Evolutionary conservation across 75 land plant species (phyloP), one percentile per base, ranked within the genome.

Genomic region (Isoetes taiwanensis): DNA sequence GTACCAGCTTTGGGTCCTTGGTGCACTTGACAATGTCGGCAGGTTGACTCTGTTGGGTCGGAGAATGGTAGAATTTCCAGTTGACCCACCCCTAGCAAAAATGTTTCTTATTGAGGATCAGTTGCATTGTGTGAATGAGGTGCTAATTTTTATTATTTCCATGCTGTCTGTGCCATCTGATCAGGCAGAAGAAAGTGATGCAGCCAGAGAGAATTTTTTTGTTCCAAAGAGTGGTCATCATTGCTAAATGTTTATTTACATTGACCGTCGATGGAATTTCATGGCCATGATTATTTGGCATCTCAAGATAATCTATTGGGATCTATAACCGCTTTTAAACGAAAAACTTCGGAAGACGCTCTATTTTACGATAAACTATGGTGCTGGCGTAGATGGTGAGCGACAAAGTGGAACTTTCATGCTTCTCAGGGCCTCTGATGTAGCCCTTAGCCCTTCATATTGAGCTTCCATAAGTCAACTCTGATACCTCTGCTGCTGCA

Each of bases 91-190:
- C 1, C 83, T 91, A 28, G 98, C 94, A 0, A 91, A 91, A 64
- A 91, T 91, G 98, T 66, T 91, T 27, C 59, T 91, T 58, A 86
- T 81, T 73, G 98, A 94, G 2, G 85, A 76, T 19, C 68, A 87
- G 61, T 72, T 91, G 11, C 78, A 65, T 33, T 91, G 98, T 59
- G 2, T 91, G n/a, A 70, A 83, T 33, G 98, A 91, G 72, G 89
- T 84, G 16, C 62, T 91, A 43, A 91, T 90, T 0, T n/a, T n/a
- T n/a, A 79, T 91, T 23, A 94, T 91, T 0, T 91, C 98, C 3
- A 91, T 91, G 98, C 89, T 91, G 20, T 91, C 98, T 4, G 98
- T 91, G 1, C 98, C 98, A 21, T 87, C 95, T 11, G 98, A 91
- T 31, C 64, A 94, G 17, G 95, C 76, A 25, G 98, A 91, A 58